phyloP scores from a whole-genome alignment of 2,329 filamentous ascomycete species.

The Trichoderma breve region DNA sequence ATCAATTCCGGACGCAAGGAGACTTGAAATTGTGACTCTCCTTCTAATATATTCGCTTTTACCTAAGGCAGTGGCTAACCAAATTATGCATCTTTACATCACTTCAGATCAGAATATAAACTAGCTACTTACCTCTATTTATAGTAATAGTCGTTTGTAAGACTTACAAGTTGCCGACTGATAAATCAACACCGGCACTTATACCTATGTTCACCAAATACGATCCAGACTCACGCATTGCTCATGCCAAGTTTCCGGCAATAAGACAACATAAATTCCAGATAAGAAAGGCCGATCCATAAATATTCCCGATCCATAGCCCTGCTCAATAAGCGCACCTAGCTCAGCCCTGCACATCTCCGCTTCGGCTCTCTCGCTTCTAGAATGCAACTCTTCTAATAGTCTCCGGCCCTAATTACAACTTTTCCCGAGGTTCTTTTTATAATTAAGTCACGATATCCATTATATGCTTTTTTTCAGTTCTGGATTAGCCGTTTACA shows the following conservation, averaged over 20 bases:
- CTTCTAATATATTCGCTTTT: background rate
- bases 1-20: background rate
- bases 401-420: background rate
- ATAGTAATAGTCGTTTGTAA: background rate
- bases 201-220: background rate
- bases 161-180: background rate
- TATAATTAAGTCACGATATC: background rate
- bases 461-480: background rate
- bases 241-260: background rate
- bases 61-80: fast-evolving
- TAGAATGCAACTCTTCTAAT: background rate
- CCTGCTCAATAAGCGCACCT: background rate
- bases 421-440: background rate
- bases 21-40: background rate
- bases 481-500: background rate
- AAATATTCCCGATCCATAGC: background rate
- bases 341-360: background rate
- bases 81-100: background rate
- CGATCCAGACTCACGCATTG: background rate
- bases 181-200: background rate
- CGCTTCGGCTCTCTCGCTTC: background rate
- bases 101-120: background rate
- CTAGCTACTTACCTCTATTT: background rate
- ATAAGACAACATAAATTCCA: background rate
- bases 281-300: background rate